Evolutionary conservation across 2,329 filamentous ascomycete genomes (phyloP).

Genomic region (Lanzia echinophila): DNA sequence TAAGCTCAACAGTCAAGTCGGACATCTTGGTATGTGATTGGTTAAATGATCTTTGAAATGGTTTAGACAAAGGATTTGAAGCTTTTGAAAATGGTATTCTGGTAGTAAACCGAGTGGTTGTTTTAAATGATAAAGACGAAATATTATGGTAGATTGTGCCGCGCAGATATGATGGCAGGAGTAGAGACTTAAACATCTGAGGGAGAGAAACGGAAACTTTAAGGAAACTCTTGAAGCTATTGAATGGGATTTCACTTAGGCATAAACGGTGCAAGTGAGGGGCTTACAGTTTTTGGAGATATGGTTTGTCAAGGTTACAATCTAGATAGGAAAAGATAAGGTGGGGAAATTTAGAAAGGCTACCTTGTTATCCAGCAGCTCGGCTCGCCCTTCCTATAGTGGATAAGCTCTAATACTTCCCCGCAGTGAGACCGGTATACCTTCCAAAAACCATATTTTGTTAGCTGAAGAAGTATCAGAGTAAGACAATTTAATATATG

Average conservation of each 20-base stretch:
- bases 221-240: neutral
- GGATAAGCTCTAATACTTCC: neutral
- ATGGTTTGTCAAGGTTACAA: neutral
- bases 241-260: neutral
- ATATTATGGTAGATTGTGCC: neutral
- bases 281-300: neutral
- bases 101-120: neutral
- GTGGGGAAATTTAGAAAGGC: neutral
- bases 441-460: no score
- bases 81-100: neutral
- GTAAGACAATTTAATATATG: no score
- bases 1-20: constrained; percentile 51
- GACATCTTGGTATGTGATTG: constrained; percentile 30
- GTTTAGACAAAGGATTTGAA: neutral
- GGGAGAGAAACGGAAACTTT: neutral
- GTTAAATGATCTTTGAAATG: constrained; percentile 15
- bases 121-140: neutral
- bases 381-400: constrained; percentile 5
- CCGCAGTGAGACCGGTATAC: neutral
- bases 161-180: constrained; percentile 5
- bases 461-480: no score
- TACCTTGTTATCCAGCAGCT: neutral
- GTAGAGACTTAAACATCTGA: constrained; percentile 3
- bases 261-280: constrained; percentile 2
- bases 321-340: constrained; percentile 7